phyloP scores from a whole-genome alignment of 1,284 basidiomycete species.

The Ustilago shanxiensis region DNA sequence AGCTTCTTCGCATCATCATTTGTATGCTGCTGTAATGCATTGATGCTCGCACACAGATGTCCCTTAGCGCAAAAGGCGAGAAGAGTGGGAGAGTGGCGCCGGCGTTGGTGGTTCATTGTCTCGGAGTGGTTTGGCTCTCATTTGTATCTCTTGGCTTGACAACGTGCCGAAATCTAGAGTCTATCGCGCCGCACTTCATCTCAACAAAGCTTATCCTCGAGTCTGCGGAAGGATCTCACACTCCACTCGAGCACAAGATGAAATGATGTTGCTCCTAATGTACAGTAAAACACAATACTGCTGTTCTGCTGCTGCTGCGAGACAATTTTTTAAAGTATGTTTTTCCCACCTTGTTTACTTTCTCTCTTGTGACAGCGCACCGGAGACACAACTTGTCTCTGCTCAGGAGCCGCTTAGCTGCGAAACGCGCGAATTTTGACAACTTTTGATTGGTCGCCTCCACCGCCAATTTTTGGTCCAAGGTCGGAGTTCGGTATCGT shows the following conservation, averaged over 20 bases:
- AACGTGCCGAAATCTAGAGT: not conserved
- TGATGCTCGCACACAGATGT: too few species aligned
- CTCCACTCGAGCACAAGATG: too few species aligned
- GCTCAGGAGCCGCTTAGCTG: slow-evolving; percentile 3
- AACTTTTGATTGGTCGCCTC: slow-evolving; percentile 1
- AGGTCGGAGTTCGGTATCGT: slow-evolving; percentile 8
- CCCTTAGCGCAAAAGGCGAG: too few species aligned
- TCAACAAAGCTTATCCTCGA: not conserved
- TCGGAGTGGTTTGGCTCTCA: too few species aligned
- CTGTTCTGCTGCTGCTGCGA: not conserved
- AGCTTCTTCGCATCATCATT: too few species aligned
- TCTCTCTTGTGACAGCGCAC: not conserved
- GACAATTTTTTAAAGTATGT: not conserved
- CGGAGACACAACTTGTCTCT: not conserved
- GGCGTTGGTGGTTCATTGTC: too few species aligned
- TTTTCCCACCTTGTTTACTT: too few species aligned
- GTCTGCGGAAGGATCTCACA: not conserved
- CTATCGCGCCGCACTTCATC: not conserved
- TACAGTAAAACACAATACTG: too few species aligned
- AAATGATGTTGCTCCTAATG: too few species aligned
- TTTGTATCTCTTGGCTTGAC: not conserved
- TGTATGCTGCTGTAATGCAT: too few species aligned
- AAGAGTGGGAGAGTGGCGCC: not conserved
- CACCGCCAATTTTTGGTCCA: not conserved
- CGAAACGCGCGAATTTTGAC: not conserved